Conservation (phyloP, 148 eudicot genomes). For the Cornus kousa region DNA sequence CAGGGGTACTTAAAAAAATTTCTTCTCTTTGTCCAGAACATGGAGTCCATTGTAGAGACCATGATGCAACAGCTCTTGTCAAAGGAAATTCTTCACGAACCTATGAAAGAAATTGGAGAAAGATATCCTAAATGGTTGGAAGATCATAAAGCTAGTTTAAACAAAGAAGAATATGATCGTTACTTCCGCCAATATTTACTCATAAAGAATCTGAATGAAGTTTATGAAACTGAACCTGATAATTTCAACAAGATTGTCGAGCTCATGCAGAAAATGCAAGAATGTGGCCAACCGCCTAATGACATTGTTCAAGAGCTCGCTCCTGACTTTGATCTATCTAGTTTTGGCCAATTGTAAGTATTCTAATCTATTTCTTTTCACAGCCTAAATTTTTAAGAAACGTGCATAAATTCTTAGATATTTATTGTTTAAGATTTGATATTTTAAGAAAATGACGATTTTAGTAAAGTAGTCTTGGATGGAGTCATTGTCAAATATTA, state of each 20-base stretch:
- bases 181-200: constrained; percentile 71
- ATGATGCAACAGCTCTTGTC: constrained; percentile 98
- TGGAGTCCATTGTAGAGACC: constrained; percentile 94
- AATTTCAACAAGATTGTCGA: constrained; percentile 94
- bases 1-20: background rate
- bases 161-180: constrained; percentile 67
- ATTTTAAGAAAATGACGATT: background rate
- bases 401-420: background rate
- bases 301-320: constrained; percentile 92
- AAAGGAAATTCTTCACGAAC: constrained; percentile 89
- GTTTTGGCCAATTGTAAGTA: constrained; percentile 89
- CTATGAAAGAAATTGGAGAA: constrained; percentile 95
- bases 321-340: constrained; percentile 84
- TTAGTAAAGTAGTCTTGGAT: background rate
- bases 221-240: constrained; percentile 77
- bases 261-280: constrained; percentile 99
- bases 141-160: constrained; percentile 64
- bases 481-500: background rate
- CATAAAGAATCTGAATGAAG: constrained; percentile 73
- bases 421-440: background rate
- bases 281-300: constrained; percentile 96
- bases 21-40: constrained; percentile 46
- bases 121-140: constrained; percentile 94
- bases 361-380: background rate
- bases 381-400: no score